Evolutionary conservation across 352 stramenopile genomes (phyloP), one percentile per base, ranked within the genome.

Genomic region (Globisporangium polare): DNA sequence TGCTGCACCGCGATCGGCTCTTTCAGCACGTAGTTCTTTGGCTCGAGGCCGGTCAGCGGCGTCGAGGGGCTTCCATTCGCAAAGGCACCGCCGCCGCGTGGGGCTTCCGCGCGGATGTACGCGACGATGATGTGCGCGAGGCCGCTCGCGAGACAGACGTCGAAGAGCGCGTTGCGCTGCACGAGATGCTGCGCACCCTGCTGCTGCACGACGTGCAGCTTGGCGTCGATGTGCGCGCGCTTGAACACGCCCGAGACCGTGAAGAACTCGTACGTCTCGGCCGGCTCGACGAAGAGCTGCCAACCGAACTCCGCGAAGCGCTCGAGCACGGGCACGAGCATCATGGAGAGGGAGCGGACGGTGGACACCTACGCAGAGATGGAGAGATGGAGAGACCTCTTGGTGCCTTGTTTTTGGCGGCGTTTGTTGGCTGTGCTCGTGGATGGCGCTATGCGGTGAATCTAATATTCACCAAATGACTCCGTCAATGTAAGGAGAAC

Each of bases 251-350:
- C 85, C 0, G 85, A 88, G 42, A 89, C 83, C 24, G 77, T 80
- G 57, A 94, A 92, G 68, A 92, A 86, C 76, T 94, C 85, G 66
- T 88, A 94, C 24, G 83, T 92, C 78, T 94, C 85, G 8, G 77
- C 83, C 13, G 85, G 85, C 37, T 89, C 80, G 33, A 87, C 79
- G 71, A 92, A 92, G 52, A 74, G 76, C 60, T 86, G 77, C 83
- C 85, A 94, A 7, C 84, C 84, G 53, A 78, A 73, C 69, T 93
- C 84, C 22, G 81, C 81, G 60, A 93, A 93, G 60, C 72, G 81
- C 61, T 93, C 84, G 46, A 91, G 76, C 20, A 91, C 83, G 62
- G 26, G 61, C 26, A 71, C 2, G 47, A 53, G 39, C 37, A 53
- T 60, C 41, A 27, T 45, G 53, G 15, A 1, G 29, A 8, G 6